These are phyloP conservation scores for Blastocystis sp. DNA, from an alignment of 352 stramenopile genomes.

Conservation along the genomic window DNA sequence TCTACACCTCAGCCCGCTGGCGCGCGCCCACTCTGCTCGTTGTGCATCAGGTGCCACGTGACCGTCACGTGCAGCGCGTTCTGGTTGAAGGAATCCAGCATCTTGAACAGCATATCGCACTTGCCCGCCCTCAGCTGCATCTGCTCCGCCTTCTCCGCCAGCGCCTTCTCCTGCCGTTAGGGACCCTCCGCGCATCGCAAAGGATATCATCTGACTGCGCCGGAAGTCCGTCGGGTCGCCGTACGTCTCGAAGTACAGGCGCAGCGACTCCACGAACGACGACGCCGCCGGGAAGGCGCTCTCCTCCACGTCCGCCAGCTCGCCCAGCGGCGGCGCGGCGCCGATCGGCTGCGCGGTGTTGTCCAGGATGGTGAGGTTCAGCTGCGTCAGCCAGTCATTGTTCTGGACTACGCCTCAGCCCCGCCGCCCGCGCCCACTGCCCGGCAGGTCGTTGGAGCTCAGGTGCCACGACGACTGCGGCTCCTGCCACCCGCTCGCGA, in stretches of 20 bases:
- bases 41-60: conserved; percentile 58
- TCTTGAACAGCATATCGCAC: conserved; percentile 55
- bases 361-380: conserved; percentile 54
- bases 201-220: conserved; percentile 43
- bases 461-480: neutral
- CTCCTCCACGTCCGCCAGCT: neutral
- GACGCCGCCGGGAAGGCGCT: neutral
- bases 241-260: conserved; percentile 50
- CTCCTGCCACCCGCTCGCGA: neutral
- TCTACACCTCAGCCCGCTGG: neutral
- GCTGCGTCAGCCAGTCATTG: conserved; percentile 52
- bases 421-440: neutral
- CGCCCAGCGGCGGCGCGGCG: neutral
- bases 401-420: conserved; percentile 32
- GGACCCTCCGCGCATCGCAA: neutral
- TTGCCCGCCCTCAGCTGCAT: conserved; percentile 62
- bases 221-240: conserved; percentile 43
- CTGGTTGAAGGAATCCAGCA: conserved; percentile 67
- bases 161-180: conserved; percentile 54
- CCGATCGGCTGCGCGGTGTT: neutral
- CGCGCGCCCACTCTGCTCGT: neutral
- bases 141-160: conserved; percentile 8
- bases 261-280: conserved; percentile 6
- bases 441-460: conserved; percentile 1
- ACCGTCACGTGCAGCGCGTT: conserved; percentile 55